Percentiles rank a stretch among this genome's conserved stretches.
Evolutionary conservation across 805 yeast species (phyloP).

Genomic region (Starmerella cellae): DNA sequence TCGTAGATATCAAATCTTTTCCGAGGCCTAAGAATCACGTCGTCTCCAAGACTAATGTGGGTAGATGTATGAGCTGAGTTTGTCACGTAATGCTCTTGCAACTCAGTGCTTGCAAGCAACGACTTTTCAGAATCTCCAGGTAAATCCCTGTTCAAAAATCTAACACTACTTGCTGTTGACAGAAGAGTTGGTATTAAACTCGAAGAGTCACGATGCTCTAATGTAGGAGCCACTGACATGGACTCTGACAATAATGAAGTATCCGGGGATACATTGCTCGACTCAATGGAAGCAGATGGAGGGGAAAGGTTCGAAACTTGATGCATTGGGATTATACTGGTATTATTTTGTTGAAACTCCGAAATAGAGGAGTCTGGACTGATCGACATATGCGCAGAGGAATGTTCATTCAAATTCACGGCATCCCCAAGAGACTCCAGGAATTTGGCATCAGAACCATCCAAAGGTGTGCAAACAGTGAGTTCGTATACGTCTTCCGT

Average conservation of each 20-base stretch:
- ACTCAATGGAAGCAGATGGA: background rate
- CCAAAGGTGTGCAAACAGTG: constrained; percentile 3
- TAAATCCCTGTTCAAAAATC: no score
- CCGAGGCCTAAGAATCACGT: constrained; percentile 2
- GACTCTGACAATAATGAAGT: background rate
- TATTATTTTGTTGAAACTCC: no score
- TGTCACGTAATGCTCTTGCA: background rate
- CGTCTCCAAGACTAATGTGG: background rate
- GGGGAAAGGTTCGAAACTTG: background rate
- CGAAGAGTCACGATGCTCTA: background rate
- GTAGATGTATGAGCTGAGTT: background rate
- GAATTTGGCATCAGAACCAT: background rate
- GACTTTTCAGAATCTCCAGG: background rate
- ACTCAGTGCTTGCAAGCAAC: background rate
- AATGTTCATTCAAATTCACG: background rate
- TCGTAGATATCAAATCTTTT: constrained; percentile 1
- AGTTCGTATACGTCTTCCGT: background rate
- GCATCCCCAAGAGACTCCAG: background rate
- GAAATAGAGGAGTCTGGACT: background rate
- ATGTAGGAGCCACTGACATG: background rate
- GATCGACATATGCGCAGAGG: background rate
- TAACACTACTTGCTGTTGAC: background rate
- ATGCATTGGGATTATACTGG: background rate
- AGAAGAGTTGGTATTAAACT: background rate
- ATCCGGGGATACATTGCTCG: background rate